Evolutionary conservation across 2,329 filamentous ascomycete genomes (phyloP).

Genomic region (Monosporascus sp.): DNA sequence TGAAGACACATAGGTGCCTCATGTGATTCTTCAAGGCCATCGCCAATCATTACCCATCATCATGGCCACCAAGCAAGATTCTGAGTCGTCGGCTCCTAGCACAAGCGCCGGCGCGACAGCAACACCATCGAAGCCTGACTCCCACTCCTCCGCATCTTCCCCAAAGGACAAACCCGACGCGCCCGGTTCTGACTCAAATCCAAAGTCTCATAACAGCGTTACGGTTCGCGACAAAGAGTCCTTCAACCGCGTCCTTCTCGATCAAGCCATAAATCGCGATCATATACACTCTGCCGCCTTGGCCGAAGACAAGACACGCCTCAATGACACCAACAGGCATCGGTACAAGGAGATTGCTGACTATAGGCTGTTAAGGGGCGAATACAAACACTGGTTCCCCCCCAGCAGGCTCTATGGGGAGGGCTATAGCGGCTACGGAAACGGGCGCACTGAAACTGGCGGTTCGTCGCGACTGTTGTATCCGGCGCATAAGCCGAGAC

Average conservation of each 20-base stretch:
- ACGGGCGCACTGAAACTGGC: slow-evolving; percentile 71
- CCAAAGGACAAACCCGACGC: slow-evolving; percentile 26
- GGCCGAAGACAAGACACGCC: slow-evolving; percentile 45
- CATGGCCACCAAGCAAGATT: slow-evolving; percentile 27
- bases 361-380: slow-evolving; percentile 56
- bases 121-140: slow-evolving; percentile 21
- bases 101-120: slow-evolving; percentile 14
- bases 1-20: slow-evolving; percentile 1
- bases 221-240: slow-evolving; percentile 50
- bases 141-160: slow-evolving; percentile 24
- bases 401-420: slow-evolving; percentile 57
- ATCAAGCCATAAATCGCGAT: slow-evolving; percentile 50
- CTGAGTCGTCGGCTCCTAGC: slow-evolving; percentile 17
- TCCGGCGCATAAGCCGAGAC: slow-evolving; percentile 68
- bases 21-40: slow-evolving; percentile 10
- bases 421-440: slow-evolving; percentile 86
- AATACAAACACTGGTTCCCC: slow-evolving; percentile 52
- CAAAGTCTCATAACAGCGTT: slow-evolving; percentile 19
- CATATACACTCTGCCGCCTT: slow-evolving; percentile 49
- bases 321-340: slow-evolving; percentile 53
- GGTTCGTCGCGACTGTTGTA: slow-evolving; percentile 70
- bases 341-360: slow-evolving; percentile 65
- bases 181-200: slow-evolving; percentile 17
- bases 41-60: background rate
- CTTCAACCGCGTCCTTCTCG: slow-evolving; percentile 48